Percentiles rank a stretch among this genome's conserved stretches.
phyloP scores from a whole-genome alignment of 164 flowering plant species.

The Umbilicus rupestris region DNA sequence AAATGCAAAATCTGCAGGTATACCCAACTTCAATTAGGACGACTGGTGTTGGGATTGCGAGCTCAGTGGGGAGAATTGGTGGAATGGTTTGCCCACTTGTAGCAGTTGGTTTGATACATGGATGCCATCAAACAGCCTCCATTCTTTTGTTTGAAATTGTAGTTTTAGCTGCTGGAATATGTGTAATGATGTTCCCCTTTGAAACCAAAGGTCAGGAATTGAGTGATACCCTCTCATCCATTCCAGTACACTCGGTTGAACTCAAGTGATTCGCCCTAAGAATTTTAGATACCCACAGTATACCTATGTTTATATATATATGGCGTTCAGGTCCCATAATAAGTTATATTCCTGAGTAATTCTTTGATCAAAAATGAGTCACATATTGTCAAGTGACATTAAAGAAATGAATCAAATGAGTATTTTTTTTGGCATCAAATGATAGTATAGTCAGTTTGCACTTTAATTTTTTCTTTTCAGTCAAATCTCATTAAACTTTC shows the following conservation, averaged over 20 bases:
- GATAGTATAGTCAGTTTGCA: too few relatives aligned
- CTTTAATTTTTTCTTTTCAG: too few relatives aligned
- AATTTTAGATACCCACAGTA: not conserved
- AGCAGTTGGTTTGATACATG: constrained; percentile 59
- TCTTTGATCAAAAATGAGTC: too few relatives aligned
- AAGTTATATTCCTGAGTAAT: too few relatives aligned
- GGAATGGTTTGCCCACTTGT: constrained; percentile 83
- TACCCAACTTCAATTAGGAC: constrained; percentile 72
- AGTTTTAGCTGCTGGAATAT: constrained; percentile 42
- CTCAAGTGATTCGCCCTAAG: not conserved
- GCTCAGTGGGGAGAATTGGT: constrained; percentile 68
- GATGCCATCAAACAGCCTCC: constrained; percentile 63
- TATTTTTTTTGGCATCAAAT: too few relatives aligned
- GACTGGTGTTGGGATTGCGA: constrained; percentile 63
- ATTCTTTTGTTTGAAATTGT: constrained; percentile 46
- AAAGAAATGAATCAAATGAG: too few relatives aligned
- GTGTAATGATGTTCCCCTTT: constrained; percentile 51
- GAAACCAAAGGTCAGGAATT: constrained; percentile 68
- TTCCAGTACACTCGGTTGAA: constrained; percentile 7
- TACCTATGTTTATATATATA: not conserved
- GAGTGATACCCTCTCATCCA: constrained; percentile 24
- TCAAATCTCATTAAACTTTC: too few relatives aligned
- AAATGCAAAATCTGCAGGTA: constrained; percentile 30
- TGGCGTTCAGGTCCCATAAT: too few relatives aligned
- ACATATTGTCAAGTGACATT: too few relatives aligned